Conservation (phyloP, 495 filamentous ascomycete species). For the Hypoxylon lienhwacheense region DNA sequence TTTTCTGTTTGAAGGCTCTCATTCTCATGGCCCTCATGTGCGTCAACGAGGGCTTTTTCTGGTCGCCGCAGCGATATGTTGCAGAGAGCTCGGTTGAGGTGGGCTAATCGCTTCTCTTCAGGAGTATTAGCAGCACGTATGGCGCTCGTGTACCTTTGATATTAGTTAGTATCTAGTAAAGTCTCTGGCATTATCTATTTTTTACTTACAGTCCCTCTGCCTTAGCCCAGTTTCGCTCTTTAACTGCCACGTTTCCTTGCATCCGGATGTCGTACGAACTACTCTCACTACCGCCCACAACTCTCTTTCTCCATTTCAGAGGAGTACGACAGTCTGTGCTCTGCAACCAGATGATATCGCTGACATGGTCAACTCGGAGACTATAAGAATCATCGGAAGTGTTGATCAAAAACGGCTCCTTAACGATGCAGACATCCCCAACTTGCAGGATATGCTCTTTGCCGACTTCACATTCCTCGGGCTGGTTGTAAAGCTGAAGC, state of each 20-base stretch:
- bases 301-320: constrained; percentile 38
- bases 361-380: constrained; percentile 57
- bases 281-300: constrained; percentile 23
- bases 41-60: constrained; percentile 48
- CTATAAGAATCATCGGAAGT: constrained; percentile 44
- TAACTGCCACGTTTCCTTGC: constrained; percentile 45
- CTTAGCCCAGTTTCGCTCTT: constrained; percentile 31
- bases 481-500: constrained; percentile 50
- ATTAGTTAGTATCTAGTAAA: constrained; percentile 18
- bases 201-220: constrained; percentile 26
- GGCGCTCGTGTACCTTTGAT: constrained; percentile 23
- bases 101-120: constrained; percentile 16
- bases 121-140: constrained; percentile 23
- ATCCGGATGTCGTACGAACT: constrained; percentile 43
- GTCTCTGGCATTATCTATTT: not conserved
- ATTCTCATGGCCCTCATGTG: constrained; percentile 21
- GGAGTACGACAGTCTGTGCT: constrained; percentile 41
- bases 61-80: constrained; percentile 42
- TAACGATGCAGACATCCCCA: constrained; percentile 47
- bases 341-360: constrained; percentile 45
- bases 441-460: constrained; percentile 36
- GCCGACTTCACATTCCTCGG: constrained; percentile 11
- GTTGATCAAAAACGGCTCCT: constrained; percentile 56
- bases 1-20: constrained; percentile 42
- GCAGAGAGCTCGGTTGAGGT: constrained; percentile 48